Conservation (phyloP, 225 moss, liverwort and hornwort species). For the Physcomitrium patens region DNA sequence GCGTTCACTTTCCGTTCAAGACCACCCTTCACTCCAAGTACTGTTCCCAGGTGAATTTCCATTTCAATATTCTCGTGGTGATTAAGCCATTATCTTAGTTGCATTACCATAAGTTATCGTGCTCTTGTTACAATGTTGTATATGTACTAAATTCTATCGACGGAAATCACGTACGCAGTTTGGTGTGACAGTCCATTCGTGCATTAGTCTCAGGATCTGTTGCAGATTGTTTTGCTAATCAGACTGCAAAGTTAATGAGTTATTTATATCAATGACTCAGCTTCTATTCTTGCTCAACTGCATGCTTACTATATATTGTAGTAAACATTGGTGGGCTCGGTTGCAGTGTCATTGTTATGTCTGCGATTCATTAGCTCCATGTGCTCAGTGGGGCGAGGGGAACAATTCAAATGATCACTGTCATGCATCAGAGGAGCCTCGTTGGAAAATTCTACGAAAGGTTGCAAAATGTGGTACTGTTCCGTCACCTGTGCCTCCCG, state of each 20-base stretch:
- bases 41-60: slow-evolving; percentile 62
- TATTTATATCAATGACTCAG: too few relatives aligned
- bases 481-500: slow-evolving; percentile 12
- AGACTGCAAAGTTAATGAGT: too few relatives aligned
- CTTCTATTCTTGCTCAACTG: too few relatives aligned
- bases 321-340: slow-evolving; percentile 5
- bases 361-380: slow-evolving; percentile 68
- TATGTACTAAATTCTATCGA: neutral
- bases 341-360: slow-evolving; percentile 87
- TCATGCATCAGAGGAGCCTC: slow-evolving; percentile 64
- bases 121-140: slow-evolving; percentile 1
- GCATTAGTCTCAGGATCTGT: too few relatives aligned
- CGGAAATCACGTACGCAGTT: neutral
- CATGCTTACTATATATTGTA: too few relatives aligned
- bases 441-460: slow-evolving; percentile 60
- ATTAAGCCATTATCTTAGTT: neutral
- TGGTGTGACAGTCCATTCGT: neutral
- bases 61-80: neutral
- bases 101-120: neutral
- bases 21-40: slow-evolving; percentile 47
- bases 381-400: slow-evolving; percentile 67
- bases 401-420: slow-evolving; percentile 56
- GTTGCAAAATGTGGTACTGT: slow-evolving; percentile 31
- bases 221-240: too few relatives aligned
- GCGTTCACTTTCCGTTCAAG: slow-evolving; percentile 70